A percentile compares a stretch with the other conserved stretches of the same genome.
phyloP scores from a whole-genome alignment of 2,329 filamentous ascomycete genomes.

The Amauroascus verrucosus region DNA sequence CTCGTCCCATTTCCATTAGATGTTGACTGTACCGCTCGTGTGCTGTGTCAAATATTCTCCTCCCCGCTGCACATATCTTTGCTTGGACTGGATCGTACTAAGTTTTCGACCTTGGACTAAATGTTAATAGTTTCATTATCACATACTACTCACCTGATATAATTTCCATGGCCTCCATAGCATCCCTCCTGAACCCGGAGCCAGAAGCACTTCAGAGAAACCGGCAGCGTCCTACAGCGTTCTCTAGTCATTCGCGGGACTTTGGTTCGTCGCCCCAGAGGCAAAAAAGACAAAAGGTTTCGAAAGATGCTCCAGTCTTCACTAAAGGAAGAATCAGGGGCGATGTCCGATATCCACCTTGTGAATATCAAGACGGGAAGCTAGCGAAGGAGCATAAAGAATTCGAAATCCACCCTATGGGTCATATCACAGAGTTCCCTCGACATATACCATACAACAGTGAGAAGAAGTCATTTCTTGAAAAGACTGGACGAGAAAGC shows the following conservation, averaged over 20 bases:
- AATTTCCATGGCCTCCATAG: slow-evolving; percentile 50
- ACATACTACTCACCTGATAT: background rate
- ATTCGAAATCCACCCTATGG: slow-evolving; percentile 58
- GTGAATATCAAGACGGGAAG: slow-evolving; percentile 53
- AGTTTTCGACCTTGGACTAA: background rate
- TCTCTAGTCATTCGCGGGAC: slow-evolving; percentile 34
- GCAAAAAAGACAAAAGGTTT: slow-evolving; percentile 45
- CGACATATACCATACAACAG: slow-evolving; percentile 89
- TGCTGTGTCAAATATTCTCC: background rate
- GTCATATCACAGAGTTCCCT: slow-evolving; percentile 48
- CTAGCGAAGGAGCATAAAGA: slow-evolving; percentile 49
- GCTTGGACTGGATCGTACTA: slow-evolving; percentile 4
- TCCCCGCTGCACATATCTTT: slow-evolving; percentile 1
- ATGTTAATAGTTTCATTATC: background rate
- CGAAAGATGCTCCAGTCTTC: slow-evolving; percentile 56
- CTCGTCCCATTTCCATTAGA: slow-evolving; percentile 8
- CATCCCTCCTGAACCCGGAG: slow-evolving; percentile 56
- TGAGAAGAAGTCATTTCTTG: slow-evolving; percentile 78
- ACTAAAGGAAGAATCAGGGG: slow-evolving; percentile 54
- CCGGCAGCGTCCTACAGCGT: slow-evolving; percentile 28
- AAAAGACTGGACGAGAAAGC: slow-evolving; percentile 75
- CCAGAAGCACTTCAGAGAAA: slow-evolving; percentile 32
- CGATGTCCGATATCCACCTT: slow-evolving; percentile 61
- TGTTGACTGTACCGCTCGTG: background rate
- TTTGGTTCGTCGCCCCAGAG: slow-evolving; percentile 19